Percentiles rank a stretch among this genome's conserved stretches.
These are phyloP conservation scores for Talaromyces sp. DNA, from an alignment of 2,329 filamentous ascomycete species.

Conservation along the genomic window DNA sequence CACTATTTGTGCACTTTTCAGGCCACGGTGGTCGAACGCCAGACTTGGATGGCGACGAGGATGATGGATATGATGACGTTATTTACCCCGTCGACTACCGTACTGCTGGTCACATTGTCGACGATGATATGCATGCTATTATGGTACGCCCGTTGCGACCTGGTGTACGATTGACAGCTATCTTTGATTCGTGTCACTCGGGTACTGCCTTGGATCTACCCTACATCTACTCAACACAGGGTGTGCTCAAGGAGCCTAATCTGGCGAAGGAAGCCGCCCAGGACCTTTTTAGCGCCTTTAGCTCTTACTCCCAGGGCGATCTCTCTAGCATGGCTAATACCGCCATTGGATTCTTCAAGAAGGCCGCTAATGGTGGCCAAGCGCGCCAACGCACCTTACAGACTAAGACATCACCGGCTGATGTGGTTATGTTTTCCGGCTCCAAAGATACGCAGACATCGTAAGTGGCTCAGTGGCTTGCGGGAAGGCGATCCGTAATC, in stretches of 20 bases:
- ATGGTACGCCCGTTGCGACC: conserved; percentile 78
- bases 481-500: neutral
- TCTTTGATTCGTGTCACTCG: conserved; percentile 70
- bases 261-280: conserved; percentile 68
- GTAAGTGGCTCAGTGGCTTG: conserved; percentile 25
- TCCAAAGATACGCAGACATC: conserved; percentile 91
- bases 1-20: conserved; percentile 95
- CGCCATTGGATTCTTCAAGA: conserved; percentile 84
- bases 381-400: conserved; percentile 77
- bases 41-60: conserved; percentile 74
- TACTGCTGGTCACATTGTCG: conserved; percentile 70
- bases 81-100: conserved; percentile 77
- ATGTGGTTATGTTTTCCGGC: conserved; percentile 97
- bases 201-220: conserved; percentile 68
- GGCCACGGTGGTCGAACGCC: conserved; percentile 77
- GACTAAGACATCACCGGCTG: conserved; percentile 91
- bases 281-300: conserved; percentile 66
- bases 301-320: conserved; percentile 80
- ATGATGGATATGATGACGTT: conserved; percentile 74
- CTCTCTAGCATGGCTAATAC: conserved; percentile 76
- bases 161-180: conserved; percentile 77
- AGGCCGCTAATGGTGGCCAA: conserved; percentile 76
- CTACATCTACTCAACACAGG: conserved; percentile 69
- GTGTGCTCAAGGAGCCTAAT: conserved; percentile 69
- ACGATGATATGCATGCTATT: conserved; percentile 76